Evolutionary conservation across 2,329 filamentous ascomycete genomes (phyloP), one percentile per base, ranked within the genome.

Genomic region (Cercospora sojina): DNA sequence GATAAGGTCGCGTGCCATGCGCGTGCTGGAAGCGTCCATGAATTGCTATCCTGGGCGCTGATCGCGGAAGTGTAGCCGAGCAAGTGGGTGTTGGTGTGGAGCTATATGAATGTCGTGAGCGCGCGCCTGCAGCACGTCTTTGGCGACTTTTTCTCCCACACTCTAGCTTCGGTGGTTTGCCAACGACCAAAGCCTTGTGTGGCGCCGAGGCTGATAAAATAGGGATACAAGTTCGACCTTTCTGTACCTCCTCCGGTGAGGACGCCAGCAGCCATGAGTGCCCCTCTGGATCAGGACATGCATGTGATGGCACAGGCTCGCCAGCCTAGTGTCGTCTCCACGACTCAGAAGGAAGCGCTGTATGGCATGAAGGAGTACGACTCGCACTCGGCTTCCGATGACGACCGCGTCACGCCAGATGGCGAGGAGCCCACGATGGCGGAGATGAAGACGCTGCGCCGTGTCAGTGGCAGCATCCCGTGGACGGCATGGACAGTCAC

Each of bases 401-500:
- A 60, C 3, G 64, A 65, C 55, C 64, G 62, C 41, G 64, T 60
- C 16, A 64, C 58, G 18, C 47, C 64, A 47, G 63, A 75, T 64
- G 75, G 73, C 12, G 73, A 80, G 16, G 74, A 75, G 64, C 81
- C 81, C 2, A 82, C 81, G 9, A 76, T 78, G 12, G 79, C 81
- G 53, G 82, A 83, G 69, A 75, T 78, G 67, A 74, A 71, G 43
- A 80, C 78, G 2, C 75, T 83, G 23, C 77, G 81, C 65, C 79
- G 80, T 65, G 78, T 84, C 16, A 77, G 80, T 49, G 82, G 82
- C 70, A 77, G 76, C 60, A 76, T 84, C 3, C 81, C 81, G 56
- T 81, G 80, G 77, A 76, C 77, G 25, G 80, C 81, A 10, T 82
- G 81, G 71, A 74, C 82, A 10, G 78, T 84, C 60, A 81, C 82